Evolutionary conservation across 2,329 filamentous ascomycete genomes (phyloP).

Genomic region (Metarhizium robertsii): DNA sequence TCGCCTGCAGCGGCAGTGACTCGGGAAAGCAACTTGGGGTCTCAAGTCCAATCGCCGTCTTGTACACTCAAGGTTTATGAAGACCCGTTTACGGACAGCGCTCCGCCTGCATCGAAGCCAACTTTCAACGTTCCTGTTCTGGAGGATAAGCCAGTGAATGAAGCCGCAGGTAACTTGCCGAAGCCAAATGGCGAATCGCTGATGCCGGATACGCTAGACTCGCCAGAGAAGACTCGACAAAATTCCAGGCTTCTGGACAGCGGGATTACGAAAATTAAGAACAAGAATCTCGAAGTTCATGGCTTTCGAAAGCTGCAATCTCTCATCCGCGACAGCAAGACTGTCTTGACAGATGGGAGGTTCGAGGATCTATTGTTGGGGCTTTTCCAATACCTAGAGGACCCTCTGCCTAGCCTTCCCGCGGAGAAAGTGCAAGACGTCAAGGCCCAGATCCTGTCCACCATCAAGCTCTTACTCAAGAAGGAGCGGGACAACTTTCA

Average conservation of each 20-base stretch:
- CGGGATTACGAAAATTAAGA: conserved; percentile 63
- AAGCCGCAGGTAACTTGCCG: conserved; percentile 32
- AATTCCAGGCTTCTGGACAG: conserved; percentile 59
- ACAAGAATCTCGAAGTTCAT: conserved; percentile 66
- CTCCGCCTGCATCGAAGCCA: conserved; percentile 33
- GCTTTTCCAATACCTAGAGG: conserved; percentile 64
- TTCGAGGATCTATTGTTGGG: conserved; percentile 60
- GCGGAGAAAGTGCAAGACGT: conserved; percentile 61
- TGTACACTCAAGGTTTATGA: conserved; percentile 49
- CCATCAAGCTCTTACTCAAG: conserved; percentile 63
- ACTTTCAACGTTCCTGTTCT: conserved; percentile 40
- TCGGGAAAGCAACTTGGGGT: background rate
- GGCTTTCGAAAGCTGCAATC: conserved; percentile 72
- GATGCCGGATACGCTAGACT: conserved; percentile 13
- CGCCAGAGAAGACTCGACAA: conserved; percentile 44
- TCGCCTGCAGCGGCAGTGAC: conserved; percentile 8
- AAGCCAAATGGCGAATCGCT: conserved; percentile 15
- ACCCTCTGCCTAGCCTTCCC: conserved; percentile 42
- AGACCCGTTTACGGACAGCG: conserved; percentile 46
- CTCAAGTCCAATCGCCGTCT: conserved; percentile 19
- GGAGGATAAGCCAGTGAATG: conserved; percentile 52
- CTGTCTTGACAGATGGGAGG: conserved; percentile 55
- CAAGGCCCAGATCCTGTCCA: conserved; percentile 65
- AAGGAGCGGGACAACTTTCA: conserved; percentile 57
- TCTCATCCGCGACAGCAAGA: conserved; percentile 57